These are phyloP conservation scores for Botrytis elliptica DNA, from an alignment of 2,329 filamentous ascomycete genomes.

Conservation along the genomic window DNA sequence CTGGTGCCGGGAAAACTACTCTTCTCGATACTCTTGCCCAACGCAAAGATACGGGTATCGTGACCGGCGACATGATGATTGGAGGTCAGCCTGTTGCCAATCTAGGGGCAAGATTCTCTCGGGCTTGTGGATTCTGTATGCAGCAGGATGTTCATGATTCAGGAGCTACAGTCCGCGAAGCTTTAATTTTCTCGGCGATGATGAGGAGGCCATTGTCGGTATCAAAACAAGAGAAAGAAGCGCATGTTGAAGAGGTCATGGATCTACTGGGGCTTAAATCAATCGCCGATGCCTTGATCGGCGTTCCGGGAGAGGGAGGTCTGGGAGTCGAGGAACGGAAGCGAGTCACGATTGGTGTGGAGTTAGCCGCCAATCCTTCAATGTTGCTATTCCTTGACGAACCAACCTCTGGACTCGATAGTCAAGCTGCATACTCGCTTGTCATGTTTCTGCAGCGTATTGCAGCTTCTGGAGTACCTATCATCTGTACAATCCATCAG, in stretches of 20 bases:
- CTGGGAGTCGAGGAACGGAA: neutral
- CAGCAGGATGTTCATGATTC: neutral
- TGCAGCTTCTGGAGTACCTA: neutral
- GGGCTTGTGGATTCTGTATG: neutral
- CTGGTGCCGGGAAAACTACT: neutral
- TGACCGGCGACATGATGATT: neutral
- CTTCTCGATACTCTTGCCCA: neutral
- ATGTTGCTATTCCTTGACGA: neutral
- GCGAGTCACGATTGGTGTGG: neutral
- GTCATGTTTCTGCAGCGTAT: neutral
- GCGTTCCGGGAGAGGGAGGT: neutral
- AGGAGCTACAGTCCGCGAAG: neutral
- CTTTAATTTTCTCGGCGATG: neutral
- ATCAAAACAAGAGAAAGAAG: neutral
- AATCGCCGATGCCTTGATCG: neutral
- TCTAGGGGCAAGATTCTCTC: neutral
- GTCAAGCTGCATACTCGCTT: neutral
- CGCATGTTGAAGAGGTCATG: neutral
- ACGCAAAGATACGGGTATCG: neutral
- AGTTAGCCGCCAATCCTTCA: neutral
- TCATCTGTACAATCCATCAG: neutral
- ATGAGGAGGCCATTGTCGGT: neutral
- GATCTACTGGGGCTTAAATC: neutral
- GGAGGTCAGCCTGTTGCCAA: neutral
- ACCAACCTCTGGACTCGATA: neutral